Percentiles rank a stretch among this genome's conserved stretches.
Conservation (phyloP, 495 filamentous ascomycete species). For the Annulohypoxylon nitens region DNA sequence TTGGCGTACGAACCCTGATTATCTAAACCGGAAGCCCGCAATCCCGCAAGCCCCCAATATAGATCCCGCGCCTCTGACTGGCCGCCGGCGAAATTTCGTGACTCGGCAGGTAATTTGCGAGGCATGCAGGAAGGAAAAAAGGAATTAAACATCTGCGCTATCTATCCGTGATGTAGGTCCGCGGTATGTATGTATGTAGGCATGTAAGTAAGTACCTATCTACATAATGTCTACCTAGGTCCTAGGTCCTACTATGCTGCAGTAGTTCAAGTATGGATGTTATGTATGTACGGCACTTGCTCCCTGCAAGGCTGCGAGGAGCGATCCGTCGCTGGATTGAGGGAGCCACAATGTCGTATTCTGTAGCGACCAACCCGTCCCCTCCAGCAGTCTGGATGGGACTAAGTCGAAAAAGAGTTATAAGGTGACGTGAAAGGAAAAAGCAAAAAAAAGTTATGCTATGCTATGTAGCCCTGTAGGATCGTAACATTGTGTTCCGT, state of each 20-base stretch:
- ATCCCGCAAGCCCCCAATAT: no score
- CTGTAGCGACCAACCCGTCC: background rate
- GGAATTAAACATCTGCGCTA: background rate
- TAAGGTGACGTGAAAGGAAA: slow-evolving; percentile 10
- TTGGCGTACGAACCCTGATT: slow-evolving; percentile 10
- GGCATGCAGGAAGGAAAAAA: slow-evolving; percentile 9
- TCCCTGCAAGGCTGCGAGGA: slow-evolving; percentile 13
- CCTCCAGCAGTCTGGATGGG: no score
- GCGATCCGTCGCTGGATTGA: background rate
- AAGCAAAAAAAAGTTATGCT: background rate
- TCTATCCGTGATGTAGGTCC: background rate
- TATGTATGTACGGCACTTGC: background rate
- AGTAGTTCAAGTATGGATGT: background rate
- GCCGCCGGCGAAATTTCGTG: slow-evolving; percentile 15
- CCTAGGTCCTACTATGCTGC: no score
- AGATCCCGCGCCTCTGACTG: background rate
- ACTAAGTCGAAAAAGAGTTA: background rate
- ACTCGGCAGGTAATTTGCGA: slow-evolving; percentile 32
- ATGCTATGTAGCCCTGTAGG: no score
- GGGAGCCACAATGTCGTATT: slow-evolving; percentile 7
- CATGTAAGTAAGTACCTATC: background rate
- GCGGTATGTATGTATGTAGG: background rate
- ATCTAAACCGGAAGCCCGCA: background rate
- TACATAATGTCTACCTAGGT: no score
- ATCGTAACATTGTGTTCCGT: no score